phyloP scores from a whole-genome alignment of 169 alveolate genomes.

The Plasmodium vinckei region DNA sequence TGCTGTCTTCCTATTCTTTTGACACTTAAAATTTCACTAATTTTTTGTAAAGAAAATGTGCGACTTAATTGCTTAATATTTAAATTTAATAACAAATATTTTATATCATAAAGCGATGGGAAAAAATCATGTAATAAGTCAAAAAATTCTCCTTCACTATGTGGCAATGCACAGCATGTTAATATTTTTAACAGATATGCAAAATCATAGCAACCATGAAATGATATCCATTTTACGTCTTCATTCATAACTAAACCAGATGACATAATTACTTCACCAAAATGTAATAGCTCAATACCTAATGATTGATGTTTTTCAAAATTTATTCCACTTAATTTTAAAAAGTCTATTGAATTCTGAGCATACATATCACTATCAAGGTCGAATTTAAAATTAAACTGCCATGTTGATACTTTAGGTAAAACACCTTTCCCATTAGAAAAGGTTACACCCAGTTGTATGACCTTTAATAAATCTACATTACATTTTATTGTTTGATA shows the following conservation, averaged over 20 bases:
- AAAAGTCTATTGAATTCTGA: constrained; percentile 93
- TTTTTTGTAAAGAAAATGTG: constrained; percentile 87
- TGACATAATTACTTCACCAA: constrained; percentile 96
- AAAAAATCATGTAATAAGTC: constrained; percentile 92
- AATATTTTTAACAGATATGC: constrained; percentile 95
- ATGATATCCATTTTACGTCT: constrained; percentile 97
- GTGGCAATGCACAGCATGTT: constrained; percentile 93
- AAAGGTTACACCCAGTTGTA: constrained; percentile 96
- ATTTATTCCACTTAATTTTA: constrained; percentile 97
- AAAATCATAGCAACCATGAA: constrained; percentile 98
- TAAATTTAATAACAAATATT: constrained; percentile 91
- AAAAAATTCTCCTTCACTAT: constrained; percentile 93
- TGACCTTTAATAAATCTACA: constrained; percentile 96
- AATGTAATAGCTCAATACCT: constrained; percentile 94
- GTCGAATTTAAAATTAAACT: constrained; percentile 97
- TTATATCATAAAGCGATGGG: constrained; percentile 96
- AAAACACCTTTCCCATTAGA: constrained; percentile 94
- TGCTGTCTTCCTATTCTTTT: constrained; percentile 97
- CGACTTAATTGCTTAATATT: constrained; percentile 87
- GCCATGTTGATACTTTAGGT: constrained; percentile 95
- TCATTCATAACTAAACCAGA: constrained; percentile 97
- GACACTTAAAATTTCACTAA: constrained; percentile 90
- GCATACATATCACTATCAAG: constrained; percentile 92
- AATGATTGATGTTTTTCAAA: constrained; percentile 93
- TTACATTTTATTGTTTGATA: constrained; percentile 96